Conservation (phyloP, 2,329 filamentous ascomycete genomes). For the Talaromyces marneffei region DNA sequence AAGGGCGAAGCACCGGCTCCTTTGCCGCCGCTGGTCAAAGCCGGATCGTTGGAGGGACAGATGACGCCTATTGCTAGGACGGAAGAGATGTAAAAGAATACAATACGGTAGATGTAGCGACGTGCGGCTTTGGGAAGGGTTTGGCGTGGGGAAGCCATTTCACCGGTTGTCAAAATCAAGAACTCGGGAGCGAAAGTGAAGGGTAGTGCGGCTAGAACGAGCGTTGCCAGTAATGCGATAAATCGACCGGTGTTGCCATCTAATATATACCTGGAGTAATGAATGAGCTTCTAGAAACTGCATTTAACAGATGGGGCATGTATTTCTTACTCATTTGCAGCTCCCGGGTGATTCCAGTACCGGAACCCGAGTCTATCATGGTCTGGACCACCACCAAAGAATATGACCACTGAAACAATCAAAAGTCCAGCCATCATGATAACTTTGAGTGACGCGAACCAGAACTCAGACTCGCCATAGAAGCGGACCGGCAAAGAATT, state of each 20-base stretch:
- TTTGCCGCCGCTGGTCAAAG: constrained; percentile 42
- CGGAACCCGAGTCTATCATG: constrained; percentile 47
- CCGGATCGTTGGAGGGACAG: constrained; percentile 48
- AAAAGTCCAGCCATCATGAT: constrained; percentile 48
- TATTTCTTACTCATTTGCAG: too few relatives aligned
- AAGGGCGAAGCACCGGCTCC: constrained; percentile 48
- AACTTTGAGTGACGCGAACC: constrained; percentile 49
- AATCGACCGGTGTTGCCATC: too few relatives aligned
- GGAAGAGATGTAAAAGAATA: constrained; percentile 55
- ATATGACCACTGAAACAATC: constrained; percentile 48
- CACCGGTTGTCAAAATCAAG: constrained; percentile 51
- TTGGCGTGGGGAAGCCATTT: constrained; percentile 52
- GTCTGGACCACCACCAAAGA: constrained; percentile 46
- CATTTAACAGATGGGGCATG: too few relatives aligned
- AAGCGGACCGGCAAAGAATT: constrained; percentile 45
- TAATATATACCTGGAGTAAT: too few relatives aligned
- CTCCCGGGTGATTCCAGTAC: constrained; percentile 46
- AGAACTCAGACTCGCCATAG: constrained; percentile 52
- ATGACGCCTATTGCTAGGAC: constrained; percentile 57
- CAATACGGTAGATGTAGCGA: constrained; percentile 55
- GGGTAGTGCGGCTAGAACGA: too few relatives aligned
- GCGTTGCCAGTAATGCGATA: too few relatives aligned
- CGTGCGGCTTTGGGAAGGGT: constrained; percentile 55
- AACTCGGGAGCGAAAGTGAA: too few relatives aligned
- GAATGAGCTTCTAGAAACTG: too few relatives aligned